Evolutionary conservation across 768 basidiomycete genomes (phyloP).

Genomic region (Hemileccinum rubropunctum): DNA sequence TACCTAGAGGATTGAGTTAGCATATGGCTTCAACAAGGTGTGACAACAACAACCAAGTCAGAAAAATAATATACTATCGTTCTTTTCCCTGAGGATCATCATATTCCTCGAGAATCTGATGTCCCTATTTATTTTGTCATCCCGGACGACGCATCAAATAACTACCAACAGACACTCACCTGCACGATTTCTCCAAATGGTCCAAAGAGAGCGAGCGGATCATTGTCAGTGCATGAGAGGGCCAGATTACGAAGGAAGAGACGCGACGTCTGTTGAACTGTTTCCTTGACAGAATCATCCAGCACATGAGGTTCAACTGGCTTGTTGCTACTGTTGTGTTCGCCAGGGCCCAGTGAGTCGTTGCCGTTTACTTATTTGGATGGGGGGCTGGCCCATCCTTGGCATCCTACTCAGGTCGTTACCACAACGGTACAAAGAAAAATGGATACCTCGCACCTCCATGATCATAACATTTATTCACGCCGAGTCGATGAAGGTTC

Average conservation of each 20-base stretch:
- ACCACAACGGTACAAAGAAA: conserved; percentile 4
- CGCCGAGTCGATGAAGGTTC: conserved; percentile 78
- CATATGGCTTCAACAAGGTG: not conserved
- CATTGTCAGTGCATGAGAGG: conserved; percentile 74
- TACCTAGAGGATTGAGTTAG: conserved; percentile 18
- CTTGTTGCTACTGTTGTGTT: too few relatives aligned
- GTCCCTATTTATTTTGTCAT: conserved; percentile 38
- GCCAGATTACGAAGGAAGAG: conserved; percentile 95
- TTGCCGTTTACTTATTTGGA: conserved; percentile 69
- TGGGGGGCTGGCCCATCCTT: conserved; percentile 67
- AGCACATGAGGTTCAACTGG: conserved; percentile 2
- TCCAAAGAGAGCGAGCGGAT: conserved; percentile 62
- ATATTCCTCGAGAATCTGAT: conserved; percentile 38
- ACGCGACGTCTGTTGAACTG: conserved; percentile 71
- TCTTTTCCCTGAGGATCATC: conserved; percentile 38
- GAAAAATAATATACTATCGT: conserved; percentile 55
- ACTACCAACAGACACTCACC: conserved; percentile 44
- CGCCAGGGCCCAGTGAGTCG: conserved; percentile 60
- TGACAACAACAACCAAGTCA: conserved; percentile 9
- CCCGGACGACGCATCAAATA: conserved; percentile 18
- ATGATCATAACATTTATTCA: conserved; percentile 74
- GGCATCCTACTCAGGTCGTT: conserved; percentile 44
- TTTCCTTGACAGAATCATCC: conserved; percentile 38
- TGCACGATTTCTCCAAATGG: conserved; percentile 73
- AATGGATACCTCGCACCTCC: conserved; percentile 49